phyloP scores from a whole-genome alignment of 768 basidiomycete genomes.

The Kockovaella imperatae region DNA sequence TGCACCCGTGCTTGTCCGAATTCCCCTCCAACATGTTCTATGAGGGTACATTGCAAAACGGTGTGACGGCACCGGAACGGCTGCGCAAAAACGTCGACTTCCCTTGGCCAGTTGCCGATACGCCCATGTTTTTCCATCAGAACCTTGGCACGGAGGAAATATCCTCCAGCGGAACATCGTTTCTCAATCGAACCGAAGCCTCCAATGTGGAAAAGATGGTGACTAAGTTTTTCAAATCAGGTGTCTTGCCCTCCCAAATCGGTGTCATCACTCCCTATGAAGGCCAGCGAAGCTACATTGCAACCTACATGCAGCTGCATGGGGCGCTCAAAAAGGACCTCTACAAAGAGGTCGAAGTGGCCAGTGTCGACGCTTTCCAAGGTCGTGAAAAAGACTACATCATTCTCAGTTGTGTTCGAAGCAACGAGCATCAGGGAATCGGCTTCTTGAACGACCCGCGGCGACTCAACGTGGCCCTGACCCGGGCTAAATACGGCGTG shows the following conservation, averaged over 20 bases:
- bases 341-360: conserved; percentile 99
- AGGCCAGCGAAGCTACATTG: conserved; percentile 94
- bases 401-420: conserved; percentile 91
- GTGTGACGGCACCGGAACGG: conserved; percentile 95
- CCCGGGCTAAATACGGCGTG: conserved; percentile 94
- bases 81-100: conserved; percentile 97
- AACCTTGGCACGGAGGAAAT: conserved; percentile 98
- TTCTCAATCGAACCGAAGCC: conserved; percentile 96
- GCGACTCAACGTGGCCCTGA: conserved; percentile 91
- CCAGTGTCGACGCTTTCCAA: conserved; percentile 98
- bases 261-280: conserved; percentile 99
- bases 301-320: conserved; percentile 99
- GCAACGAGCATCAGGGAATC: conserved; percentile 98
- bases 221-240: conserved; percentile 99
- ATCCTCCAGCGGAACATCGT: conserved; percentile 94
- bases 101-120: conserved; percentile 94
- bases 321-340: conserved; percentile 98
- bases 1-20: conserved; percentile 98
- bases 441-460: conserved; percentile 98
- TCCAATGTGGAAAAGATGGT: conserved; percentile 99
- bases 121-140: conserved; percentile 99
- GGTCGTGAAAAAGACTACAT: conserved; percentile 99
- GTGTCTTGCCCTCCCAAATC: conserved; percentile 89
- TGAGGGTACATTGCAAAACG: conserved; percentile 96
- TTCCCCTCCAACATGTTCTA: conserved; percentile 99